Base-by-base conservation (phyloP, 192 early-diverging fungal species). In the Diversispora eburnea region DNA sequence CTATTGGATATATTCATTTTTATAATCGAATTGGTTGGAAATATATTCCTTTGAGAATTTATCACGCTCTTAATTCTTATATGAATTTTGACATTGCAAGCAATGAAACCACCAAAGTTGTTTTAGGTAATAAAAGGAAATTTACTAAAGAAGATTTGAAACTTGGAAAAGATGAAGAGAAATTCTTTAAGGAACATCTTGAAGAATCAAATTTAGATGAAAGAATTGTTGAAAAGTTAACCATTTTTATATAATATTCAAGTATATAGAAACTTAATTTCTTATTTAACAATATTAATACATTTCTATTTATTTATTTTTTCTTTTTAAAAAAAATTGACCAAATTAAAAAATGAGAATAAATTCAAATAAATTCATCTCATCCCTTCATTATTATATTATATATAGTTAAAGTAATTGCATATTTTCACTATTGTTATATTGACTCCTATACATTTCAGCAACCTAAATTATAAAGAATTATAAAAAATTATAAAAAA, bases 61-160 rank as follows among this genome's bases (percentile, higher is more conserved):
- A 72, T 79, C 74, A 78, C 19, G 74, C 79, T 9, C 79, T 82
- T 68, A 82, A 82, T 66, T 79, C 78, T 17, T 79, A 79, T 39
- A 68, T 84, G 73, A 74, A 78, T 75, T 71, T 81, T 83, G 76
- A 90, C 75, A 59, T 74, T 57, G 60, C 73, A 22, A 76, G 87
- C 77, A 77, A 72, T 25, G 73, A 78, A 43, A 78, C 77, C 49
- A 76, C 90, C 52, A 80, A 84, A 75, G 70, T 87, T 51, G 90
- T 86, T 2, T 88, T 90, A 83, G 87, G 82, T 19, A 72, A 80
- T 67, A 77, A 80, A 51, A 77, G 77, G 60, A 57, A 83, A 63
- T 78, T 83, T 60, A 75, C 70, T 58, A 70, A 77, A 61, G 74
- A 75, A 25, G 81, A 82, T 78, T 60, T 82, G 19, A 74, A 80